Base-by-base conservation (phyloP, 768 basidiomycete genomes). In the Russula ochroleuca region DNA sequence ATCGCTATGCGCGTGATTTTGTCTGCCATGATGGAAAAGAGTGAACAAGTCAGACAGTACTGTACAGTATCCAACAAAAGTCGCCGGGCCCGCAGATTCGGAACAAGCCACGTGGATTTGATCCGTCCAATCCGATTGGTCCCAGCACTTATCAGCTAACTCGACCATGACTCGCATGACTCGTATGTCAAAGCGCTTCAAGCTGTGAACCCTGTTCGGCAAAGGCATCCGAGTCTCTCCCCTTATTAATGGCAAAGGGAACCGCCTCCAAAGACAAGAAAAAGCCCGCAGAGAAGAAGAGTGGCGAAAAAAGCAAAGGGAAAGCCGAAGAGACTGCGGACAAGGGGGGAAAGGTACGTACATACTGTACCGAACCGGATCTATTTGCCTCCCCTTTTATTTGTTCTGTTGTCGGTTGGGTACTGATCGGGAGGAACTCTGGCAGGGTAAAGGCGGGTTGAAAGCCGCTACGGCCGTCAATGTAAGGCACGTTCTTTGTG, bases 1-100 rank as follows among this genome's bases (percentile, higher is more conserved):
- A 98, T 94, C 66, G 96, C 96, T 72, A 98, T 94, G 81, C 97
- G 88, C 58, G 97, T 99, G 70, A 98, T 94, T 76, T 95, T 96
- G 79, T 97, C 96, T 41, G 88, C 81, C 92, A 94, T 53, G 56
- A 48, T 48, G 51, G 52, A 23, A 63, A 43, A 52, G 21, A 48
- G 28, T 47, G 17, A 52, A 35, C 28, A 2, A n/a, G 28, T 28
- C 28, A 28, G 28, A 28, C 28, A 28, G 28, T 28, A 28, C 28
- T 2, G 28, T 28, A n/a, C n/a, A 5, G 28, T 28, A 28, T 35
- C 35, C 10, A 35, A 35, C 35, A 35, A 41, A 41, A 45, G 19
- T 45, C 43, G n/a, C n/a, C 57, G 35, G 57, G 8, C 31, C 57
- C 57, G 57, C 14, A n/a, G 2, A 49, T 23, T 28, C 47, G 31